These are phyloP conservation scores for Strobilomyces dryophilus DNA, from an alignment of 768 basidiomycete genomes.

Conservation along the genomic window DNA sequence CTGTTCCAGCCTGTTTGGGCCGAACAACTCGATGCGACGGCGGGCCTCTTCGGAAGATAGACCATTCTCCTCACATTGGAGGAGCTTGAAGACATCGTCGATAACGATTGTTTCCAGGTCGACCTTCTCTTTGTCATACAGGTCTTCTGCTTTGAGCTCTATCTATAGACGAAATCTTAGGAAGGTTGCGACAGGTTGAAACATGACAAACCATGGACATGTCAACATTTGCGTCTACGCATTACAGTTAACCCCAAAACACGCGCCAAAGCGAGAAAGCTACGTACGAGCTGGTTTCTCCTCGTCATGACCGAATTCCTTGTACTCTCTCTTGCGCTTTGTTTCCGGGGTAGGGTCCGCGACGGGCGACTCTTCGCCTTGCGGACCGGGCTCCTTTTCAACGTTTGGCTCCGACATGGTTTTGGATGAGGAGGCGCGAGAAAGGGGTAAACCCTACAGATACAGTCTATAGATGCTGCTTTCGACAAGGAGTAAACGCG, in stretches of 20 bases:
- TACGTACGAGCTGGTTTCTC: slow-evolving; percentile 64
- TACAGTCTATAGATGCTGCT: slow-evolving; percentile 20
- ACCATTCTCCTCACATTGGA: slow-evolving; percentile 86
- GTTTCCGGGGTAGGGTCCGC: slow-evolving; percentile 22
- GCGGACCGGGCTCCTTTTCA: slow-evolving; percentile 66
- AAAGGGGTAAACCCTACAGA: slow-evolving; percentile 25
- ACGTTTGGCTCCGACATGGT: slow-evolving; percentile 38
- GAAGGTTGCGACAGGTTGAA: not conserved
- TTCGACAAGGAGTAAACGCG: slow-evolving; percentile 6
- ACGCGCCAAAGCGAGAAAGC: not conserved
- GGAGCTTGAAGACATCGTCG: slow-evolving; percentile 93
- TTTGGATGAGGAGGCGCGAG: not conserved
- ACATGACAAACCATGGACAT: slow-evolving; percentile 60
- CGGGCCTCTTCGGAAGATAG: slow-evolving; percentile 67
- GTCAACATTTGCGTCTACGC: slow-evolving; percentile 77
- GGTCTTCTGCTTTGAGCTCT: slow-evolving; percentile 86
- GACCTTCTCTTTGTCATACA: slow-evolving; percentile 99
- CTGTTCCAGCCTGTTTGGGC: slow-evolving; percentile 90
- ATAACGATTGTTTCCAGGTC: slow-evolving; percentile 96
- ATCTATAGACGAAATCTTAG: slow-evolving; percentile 39
- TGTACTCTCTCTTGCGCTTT: slow-evolving; percentile 79
- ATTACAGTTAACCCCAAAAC: slow-evolving; percentile 1
- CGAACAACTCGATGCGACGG: slow-evolving; percentile 89
- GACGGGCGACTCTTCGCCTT: slow-evolving; percentile 43
- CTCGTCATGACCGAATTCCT: slow-evolving; percentile 76